Evolutionary conservation across 495 filamentous ascomycete species (phyloP).

Genomic region (Podospora bellae-mahoneyi): DNA sequence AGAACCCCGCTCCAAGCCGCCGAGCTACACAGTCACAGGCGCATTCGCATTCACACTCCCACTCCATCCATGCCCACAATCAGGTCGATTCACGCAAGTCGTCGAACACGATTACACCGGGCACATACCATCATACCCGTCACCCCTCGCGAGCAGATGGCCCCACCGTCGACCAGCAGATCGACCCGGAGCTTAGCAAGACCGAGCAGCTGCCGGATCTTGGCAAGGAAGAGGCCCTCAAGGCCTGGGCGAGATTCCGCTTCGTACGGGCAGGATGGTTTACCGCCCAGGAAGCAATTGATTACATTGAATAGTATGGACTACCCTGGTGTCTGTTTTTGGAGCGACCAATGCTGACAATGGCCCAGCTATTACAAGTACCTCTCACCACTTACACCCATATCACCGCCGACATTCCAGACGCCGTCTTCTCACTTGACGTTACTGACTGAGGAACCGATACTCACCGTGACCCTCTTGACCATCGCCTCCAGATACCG

Average conservation of each 20-base stretch:
- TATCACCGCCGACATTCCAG: slow-evolving; percentile 79
- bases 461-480: slow-evolving; percentile 83
- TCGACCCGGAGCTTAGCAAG: slow-evolving; percentile 38
- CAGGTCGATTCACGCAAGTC: slow-evolving; percentile 24
- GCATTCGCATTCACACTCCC: slow-evolving; percentile 16
- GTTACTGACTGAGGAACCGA: slow-evolving; percentile 83
- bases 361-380: slow-evolving; percentile 75
- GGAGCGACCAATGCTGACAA: not conserved
- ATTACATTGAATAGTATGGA: slow-evolving; percentile 84
- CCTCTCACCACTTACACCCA: slow-evolving; percentile 85
- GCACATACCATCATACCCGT: slow-evolving; percentile 21
- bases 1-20: slow-evolving; percentile 15
- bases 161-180: slow-evolving; percentile 27
- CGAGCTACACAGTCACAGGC: not conserved
- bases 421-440: slow-evolving; percentile 67
- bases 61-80: slow-evolving; percentile 19
- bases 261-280: slow-evolving; percentile 97
- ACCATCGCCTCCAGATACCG: slow-evolving; percentile 87
- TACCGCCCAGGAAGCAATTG: slow-evolving; percentile 85
- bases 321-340: not conserved
- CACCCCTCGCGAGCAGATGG: slow-evolving; percentile 25
- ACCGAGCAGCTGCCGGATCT: slow-evolving; percentile 39
- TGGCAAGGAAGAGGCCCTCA: slow-evolving; percentile 65
- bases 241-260: slow-evolving; percentile 82
- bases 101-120: slow-evolving; percentile 19